Evolutionary conservation across 139 green algal genomes (phyloP), one percentile per base, ranked within the genome.

Genomic region (Chlamydomonas asymmetrica): DNA sequence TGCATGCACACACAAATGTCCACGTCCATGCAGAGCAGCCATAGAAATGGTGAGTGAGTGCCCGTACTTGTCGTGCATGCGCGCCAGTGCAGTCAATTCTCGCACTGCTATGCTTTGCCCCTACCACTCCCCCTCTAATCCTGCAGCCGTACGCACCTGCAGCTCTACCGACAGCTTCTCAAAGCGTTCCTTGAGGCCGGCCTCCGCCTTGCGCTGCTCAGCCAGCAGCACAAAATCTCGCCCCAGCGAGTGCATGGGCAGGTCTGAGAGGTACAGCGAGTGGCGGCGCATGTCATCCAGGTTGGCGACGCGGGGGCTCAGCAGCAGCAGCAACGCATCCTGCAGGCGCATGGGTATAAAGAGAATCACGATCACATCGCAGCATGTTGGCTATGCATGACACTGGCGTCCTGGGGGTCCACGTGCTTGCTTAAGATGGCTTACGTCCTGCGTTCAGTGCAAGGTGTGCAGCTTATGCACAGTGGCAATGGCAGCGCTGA

Each of bases 161-260:
- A 88, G 73, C 49, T 88, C 83, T n/a, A 84, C 29, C 20, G 66
- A 80, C 32, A 88, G 75, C 54, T 75, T 71, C 76, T 88, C 83
- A 32, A 80, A 88, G 32, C 72, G 78, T 68, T 85, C 79, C 76
- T 82, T 88, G 4, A 88, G 39, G 63, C 84, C 79, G 0, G 83
- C 79, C 68, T 88, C 83, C 1, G 83, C 79, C 61, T 79, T 65
- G 16, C 83, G 48, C 73, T 88, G 83, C 79, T 88, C 83, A 27
- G 76, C 76, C 63, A 88, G 71, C 79, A 88, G 67, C 22, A 88
- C 63, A 50, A 82, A 88, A 73, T 88, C 83, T 2, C 71, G 38
- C 34, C 31, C 71, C 76, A 85, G 78, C 73, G 85, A 79, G 77
- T 88, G 73, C 63, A 82, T 49, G 25, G 79, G 79, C 20, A 88